Percentiles rank a stretch among this genome's conserved stretches.
phyloP scores from a whole-genome alignment of 1,139 yeast species.

The Eremothecium cymbalariae region DNA sequence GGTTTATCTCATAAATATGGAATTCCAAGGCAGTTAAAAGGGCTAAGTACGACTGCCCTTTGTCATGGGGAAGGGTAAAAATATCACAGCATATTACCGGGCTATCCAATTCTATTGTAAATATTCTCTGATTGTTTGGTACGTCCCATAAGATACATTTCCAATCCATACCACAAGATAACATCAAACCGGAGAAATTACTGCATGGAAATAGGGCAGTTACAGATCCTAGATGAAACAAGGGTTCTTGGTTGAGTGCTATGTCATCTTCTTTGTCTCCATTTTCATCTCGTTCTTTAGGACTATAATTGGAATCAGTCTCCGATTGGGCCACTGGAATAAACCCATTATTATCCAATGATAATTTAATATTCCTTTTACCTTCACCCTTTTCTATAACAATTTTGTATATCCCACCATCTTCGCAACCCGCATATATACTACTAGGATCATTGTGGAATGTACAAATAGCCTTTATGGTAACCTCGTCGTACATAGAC shows the following conservation, averaged over 20 bases:
- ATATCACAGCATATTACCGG: conserved; percentile 17
- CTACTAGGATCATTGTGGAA: conserved; percentile 18
- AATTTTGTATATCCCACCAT: conserved; percentile 26
- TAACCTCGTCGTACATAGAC: conserved; percentile 18
- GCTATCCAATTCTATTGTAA: conserved; percentile 14
- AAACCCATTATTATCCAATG: conserved; percentile 19
- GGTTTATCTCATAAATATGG: conserved; percentile 5
- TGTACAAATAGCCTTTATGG: conserved; percentile 16
- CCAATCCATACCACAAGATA: conserved; percentile 24
- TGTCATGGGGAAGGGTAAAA: conserved; percentile 10
- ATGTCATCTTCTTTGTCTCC: conserved; percentile 1
- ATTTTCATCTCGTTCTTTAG: neutral
- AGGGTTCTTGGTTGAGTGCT: conserved; percentile 5
- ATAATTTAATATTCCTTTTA: conserved; percentile 9
- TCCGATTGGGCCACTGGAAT: conserved; percentile 12
- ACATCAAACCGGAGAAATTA: conserved; percentile 11
- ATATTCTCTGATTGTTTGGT: conserved; percentile 11
- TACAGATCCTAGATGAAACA: conserved; percentile 15
- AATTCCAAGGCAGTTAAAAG: conserved; percentile 13
- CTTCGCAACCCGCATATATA: conserved; percentile 24
- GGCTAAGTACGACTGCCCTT: conserved; percentile 9
- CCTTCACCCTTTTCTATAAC: conserved; percentile 9
- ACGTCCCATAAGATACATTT: conserved; percentile 23
- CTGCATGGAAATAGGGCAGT: conserved; percentile 12
- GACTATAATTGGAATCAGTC: neutral